Base-by-base conservation (phyloP, 176 grass and related monocot genomes). In the Neostapfia colusana region DNA sequence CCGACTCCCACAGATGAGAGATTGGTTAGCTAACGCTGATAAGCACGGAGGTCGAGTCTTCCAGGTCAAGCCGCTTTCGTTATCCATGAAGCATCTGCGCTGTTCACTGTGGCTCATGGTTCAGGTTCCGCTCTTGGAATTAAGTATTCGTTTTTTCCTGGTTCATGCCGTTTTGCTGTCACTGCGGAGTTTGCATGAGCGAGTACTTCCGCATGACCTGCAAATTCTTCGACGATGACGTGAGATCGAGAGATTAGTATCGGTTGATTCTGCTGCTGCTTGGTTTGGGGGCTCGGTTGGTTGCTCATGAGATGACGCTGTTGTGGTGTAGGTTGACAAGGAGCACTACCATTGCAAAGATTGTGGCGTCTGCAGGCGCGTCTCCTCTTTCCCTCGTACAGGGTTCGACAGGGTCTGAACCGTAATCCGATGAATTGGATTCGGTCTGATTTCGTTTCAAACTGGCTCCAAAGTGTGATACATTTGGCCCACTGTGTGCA, bases 291-390 rank as follows among this genome's bases (percentile, higher is more conserved):
- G 24, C 40, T n/a, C n/a, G n/a, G n/a, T 41, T 37, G 59, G n/a
- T 57, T 69, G 68, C 27, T 79, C 48, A 77, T 36, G 53, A 15
- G 34, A 67, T 83, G n/a, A n/a, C n/a, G 36, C 25, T 46, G 23
- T 2, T 68, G 11, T 9, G 5, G 8, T 81, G 58, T 56, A 97
- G 91, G 75, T 84, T 28, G 79, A 89, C 74, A 97, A 91, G 81
- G 86, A 81, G 45, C 94, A 88, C 18, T 93, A 79, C 77, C 95
- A 97, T 9, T 93, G 91, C 83, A 67, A 90, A 26, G 86, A 93
- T 34, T 97, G 95, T 49, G 89, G 91, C 60, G 92, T 97, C 81
- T 93, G 95, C 81, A 97, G 95, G 95, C 92, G 63, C 42, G 63
- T 39, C n/a, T 70, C 21, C 56, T 58, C 63, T 5, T 17, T 23